These are phyloP conservation scores for Hymenoscyphus fructigenus DNA, from an alignment of 2,329 filamentous ascomycete species.

Conservation along the genomic window DNA sequence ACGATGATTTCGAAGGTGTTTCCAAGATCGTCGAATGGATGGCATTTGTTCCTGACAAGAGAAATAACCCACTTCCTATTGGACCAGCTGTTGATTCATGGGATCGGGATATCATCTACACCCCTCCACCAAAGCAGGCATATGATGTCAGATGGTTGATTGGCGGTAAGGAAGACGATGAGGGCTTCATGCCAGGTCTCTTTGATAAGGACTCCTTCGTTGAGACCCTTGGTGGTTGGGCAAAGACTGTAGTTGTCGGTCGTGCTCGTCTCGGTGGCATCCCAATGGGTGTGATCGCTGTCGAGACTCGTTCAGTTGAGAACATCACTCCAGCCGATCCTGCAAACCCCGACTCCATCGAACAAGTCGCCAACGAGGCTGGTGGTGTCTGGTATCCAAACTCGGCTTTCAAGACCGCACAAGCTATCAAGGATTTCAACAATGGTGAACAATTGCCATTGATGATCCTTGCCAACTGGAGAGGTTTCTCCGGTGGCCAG, in stretches of 20 bases:
- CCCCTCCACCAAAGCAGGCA: slow-evolving; percentile 72
- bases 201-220: slow-evolving; percentile 98
- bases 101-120: slow-evolving; percentile 89
- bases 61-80: slow-evolving; percentile 89
- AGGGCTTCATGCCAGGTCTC: slow-evolving; percentile 81
- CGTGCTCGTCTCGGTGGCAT: slow-evolving; percentile 96
- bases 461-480: slow-evolving; percentile 99
- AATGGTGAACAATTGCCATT: slow-evolving; percentile 95
- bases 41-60: slow-evolving; percentile 95
- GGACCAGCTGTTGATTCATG: slow-evolving; percentile 80
- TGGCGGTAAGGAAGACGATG: slow-evolving; percentile 76
- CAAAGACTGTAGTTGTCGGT: slow-evolving; percentile 92
- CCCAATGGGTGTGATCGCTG: slow-evolving; percentile 95
- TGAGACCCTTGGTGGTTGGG: slow-evolving; percentile 95
- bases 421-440: slow-evolving; percentile 99
- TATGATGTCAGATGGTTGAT: slow-evolving; percentile 97
- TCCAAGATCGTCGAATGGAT: slow-evolving; percentile 98
- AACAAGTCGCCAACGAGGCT: slow-evolving; percentile 91
- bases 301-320: slow-evolving; percentile 94
- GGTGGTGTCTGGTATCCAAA: slow-evolving; percentile 99
- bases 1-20: slow-evolving; percentile 96
- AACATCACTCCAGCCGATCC: slow-evolving; percentile 96
- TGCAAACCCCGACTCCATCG: slow-evolving; percentile 96
- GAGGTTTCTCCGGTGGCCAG: slow-evolving; percentile 99
- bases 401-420: slow-evolving; percentile 98